A percentile compares a stretch with the other conserved stretches of the same genome.
These are phyloP conservation scores for Phytopythium sindhum DNA, from an alignment of 352 stramenopile species.

Conservation along the genomic window DNA sequence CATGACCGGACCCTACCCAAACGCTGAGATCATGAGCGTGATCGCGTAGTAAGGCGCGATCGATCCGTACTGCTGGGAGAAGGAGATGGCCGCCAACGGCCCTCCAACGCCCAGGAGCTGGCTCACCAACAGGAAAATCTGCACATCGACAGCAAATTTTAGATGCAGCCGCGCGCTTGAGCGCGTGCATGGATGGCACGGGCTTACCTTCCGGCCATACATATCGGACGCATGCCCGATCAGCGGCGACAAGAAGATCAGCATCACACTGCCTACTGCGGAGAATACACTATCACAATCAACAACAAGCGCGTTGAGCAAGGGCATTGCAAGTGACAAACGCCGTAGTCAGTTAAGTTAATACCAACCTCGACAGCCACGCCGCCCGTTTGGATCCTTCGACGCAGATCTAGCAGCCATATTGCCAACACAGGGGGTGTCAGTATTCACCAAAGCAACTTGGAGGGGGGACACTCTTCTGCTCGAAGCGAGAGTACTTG, in stretches of 20 bases:
- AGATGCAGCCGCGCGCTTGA: too few species aligned
- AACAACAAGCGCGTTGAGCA: background rate
- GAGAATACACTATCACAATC: slow-evolving; percentile 44
- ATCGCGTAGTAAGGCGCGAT: slow-evolving; percentile 70
- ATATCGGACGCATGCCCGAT: slow-evolving; percentile 69
- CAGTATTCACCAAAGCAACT: background rate
- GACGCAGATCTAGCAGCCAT: slow-evolving; percentile 35
- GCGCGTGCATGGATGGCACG: background rate
- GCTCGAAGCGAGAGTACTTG: slow-evolving; percentile 17
- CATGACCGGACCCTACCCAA: slow-evolving; percentile 47
- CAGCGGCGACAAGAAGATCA: slow-evolving; percentile 67
- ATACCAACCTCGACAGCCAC: slow-evolving; percentile 62
- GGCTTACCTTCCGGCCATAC: slow-evolving; percentile 72
- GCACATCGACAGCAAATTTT: slow-evolving; percentile 1
- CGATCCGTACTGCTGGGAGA: slow-evolving; percentile 41
- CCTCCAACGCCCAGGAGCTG: slow-evolving; percentile 55
- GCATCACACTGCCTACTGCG: slow-evolving; percentile 43
- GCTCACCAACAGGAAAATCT: slow-evolving; percentile 65
- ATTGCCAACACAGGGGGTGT: background rate
- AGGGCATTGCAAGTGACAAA: background rate
- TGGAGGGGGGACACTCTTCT: background rate
- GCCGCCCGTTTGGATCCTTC: slow-evolving; percentile 60
- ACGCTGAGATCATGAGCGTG: slow-evolving; percentile 44
- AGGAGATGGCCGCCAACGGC: slow-evolving; percentile 67
- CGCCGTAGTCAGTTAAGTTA: background rate